Conservation (phyloP, 176 grass and related monocot species). For the Neostapfia colusana region DNA sequence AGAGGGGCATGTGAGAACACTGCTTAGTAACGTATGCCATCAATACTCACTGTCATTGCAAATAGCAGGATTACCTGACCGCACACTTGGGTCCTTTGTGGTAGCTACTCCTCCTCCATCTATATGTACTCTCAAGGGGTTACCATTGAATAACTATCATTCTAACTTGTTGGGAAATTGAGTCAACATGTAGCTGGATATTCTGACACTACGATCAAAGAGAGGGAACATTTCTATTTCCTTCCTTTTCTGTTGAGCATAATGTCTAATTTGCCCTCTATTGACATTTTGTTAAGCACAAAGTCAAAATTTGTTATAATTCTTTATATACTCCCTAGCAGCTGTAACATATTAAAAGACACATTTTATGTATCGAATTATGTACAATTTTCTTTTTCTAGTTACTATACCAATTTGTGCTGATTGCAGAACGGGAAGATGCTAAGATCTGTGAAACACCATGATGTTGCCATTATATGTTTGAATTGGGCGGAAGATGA, state of each 20-base stretch:
- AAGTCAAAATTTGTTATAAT: conserved; percentile 3
- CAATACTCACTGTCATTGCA: background rate
- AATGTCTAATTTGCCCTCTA: background rate
- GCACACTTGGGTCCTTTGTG: conserved; percentile 1
- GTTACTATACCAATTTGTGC: conserved; percentile 18
- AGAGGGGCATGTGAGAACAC: background rate
- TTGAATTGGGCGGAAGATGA: conserved; percentile 90
- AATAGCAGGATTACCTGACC: background rate
- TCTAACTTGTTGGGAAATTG: background rate
- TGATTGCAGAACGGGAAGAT: conserved; percentile 93
- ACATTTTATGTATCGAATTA: background rate
- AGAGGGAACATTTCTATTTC: background rate
- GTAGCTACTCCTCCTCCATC: conserved; percentile 7
- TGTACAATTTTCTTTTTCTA: background rate
- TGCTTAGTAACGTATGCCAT: background rate
- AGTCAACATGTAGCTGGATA: background rate
- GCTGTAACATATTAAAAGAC: background rate
- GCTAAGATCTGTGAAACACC: conserved; percentile 70
- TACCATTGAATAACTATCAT: background rate
- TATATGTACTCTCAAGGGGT: background rate
- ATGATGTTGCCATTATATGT: conserved; percentile 73
- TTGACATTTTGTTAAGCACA: background rate
- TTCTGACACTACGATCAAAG: conserved; percentile 20
- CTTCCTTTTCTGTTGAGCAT: background rate
- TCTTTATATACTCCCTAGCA: background rate